Conservation (phyloP, 257 asterid genomes). For the Solanum dulcamara region DNA sequence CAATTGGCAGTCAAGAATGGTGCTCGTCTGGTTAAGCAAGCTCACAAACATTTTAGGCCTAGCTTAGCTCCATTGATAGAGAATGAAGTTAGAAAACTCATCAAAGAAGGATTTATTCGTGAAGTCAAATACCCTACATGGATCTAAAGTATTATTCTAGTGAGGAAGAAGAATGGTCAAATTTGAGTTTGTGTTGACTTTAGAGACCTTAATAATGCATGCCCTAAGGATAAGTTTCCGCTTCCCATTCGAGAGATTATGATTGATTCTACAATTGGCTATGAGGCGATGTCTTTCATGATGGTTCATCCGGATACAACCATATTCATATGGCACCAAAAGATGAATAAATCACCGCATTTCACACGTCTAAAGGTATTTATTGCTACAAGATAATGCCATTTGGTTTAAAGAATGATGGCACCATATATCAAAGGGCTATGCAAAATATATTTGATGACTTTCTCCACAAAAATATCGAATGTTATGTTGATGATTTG, state of each 20-base stretch:
- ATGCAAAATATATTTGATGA: not conserved
- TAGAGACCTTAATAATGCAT: not conserved
- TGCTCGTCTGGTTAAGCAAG: not conserved
- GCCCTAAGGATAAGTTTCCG: not conserved
- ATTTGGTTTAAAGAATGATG: not conserved
- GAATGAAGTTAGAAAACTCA: not conserved
- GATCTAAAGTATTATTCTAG: too few relatives aligned
- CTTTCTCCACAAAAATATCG: not conserved
- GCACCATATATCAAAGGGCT: not conserved
- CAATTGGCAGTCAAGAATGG: not conserved
- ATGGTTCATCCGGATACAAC: not conserved
- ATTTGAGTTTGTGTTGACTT: not conserved
- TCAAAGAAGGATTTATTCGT: not conserved
- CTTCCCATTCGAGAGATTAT: not conserved
- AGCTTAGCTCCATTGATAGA: too few relatives aligned
- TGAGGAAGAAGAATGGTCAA: not conserved
- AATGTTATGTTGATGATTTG: not conserved
- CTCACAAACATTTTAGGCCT: not conserved
- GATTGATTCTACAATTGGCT: not conserved
- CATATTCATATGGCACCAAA: not conserved
- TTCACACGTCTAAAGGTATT: not conserved
- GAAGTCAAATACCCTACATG: not conserved
- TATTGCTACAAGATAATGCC: too few relatives aligned
- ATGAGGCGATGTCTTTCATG: not conserved
- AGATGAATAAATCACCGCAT: too few relatives aligned